These are phyloP conservation scores for Pseudozyma thailandica DNA, from an alignment of 1,284 basidiomycete species.

Conservation along the genomic window DNA sequence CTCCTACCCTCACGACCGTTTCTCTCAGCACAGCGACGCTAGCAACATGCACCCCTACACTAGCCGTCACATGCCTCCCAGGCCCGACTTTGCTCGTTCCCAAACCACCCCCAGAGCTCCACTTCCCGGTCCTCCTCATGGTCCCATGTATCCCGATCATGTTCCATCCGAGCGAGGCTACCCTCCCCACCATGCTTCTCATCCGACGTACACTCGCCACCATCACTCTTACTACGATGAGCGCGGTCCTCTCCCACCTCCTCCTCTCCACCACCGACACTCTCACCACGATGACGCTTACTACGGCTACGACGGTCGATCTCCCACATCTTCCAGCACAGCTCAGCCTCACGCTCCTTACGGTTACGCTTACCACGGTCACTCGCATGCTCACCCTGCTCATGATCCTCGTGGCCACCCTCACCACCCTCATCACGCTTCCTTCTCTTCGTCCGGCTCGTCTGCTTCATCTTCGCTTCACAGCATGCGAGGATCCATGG, in stretches of 20 bases:
- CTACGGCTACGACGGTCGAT: conserved; percentile 27
- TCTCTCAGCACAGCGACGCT: conserved; percentile 17
- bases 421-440: conserved; percentile 22
- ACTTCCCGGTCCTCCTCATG: conserved; percentile 29
- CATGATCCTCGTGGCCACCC: conserved; percentile 26
- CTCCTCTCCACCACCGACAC: conserved; percentile 44
- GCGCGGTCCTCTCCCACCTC: conserved; percentile 34
- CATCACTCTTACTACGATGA: conserved; percentile 51
- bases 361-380: conserved; percentile 20
- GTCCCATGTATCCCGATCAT: conserved; percentile 41
- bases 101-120: conserved; percentile 37
- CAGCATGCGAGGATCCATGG: conserved; percentile 25
- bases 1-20: conserved; percentile 25
- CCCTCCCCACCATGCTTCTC: conserved; percentile 23
- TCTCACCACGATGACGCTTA: conserved; percentile 19
- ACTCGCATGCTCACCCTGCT: conserved; percentile 16
- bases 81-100: conserved; percentile 40
- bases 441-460: conserved; percentile 27
- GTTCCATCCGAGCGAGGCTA: conserved; percentile 24
- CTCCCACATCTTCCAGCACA: conserved; percentile 13
- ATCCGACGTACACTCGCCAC: conserved; percentile 34
- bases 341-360: conserved; percentile 21
- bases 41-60: conserved; percentile 28
- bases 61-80: conserved; percentile 13
- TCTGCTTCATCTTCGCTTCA: conserved; percentile 27